A percentile compares a stretch with the other conserved stretches of the same genome.
Conservation (phyloP, 192 early-diverging fungal genomes). For the Kappamyces sp. region DNA sequence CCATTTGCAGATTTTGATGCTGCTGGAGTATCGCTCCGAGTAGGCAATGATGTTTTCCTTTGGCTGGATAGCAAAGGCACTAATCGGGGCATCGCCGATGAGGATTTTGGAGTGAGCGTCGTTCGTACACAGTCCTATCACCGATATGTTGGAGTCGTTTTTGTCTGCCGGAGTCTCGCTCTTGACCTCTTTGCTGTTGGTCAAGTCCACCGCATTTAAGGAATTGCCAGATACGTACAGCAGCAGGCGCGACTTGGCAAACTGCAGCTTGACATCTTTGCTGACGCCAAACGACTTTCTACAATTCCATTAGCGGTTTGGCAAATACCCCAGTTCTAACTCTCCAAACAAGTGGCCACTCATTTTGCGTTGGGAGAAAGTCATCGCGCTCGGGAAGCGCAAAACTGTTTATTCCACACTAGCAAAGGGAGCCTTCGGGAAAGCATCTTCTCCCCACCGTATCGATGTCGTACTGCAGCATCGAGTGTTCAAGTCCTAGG, state of each 20-base stretch:
- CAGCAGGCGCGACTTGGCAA: conserved; percentile 26
- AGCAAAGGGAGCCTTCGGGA: conserved; percentile 70
- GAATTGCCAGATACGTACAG: conserved; percentile 44
- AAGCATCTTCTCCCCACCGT: conserved; percentile 74
- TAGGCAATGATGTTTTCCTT: conserved; percentile 40
- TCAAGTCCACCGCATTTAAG: conserved; percentile 26
- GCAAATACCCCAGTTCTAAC: conserved; percentile 33
- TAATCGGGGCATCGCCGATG: conserved; percentile 34
- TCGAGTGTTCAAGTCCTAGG: conserved; percentile 69
- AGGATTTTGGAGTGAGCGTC: conserved; percentile 16
- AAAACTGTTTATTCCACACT: conserved; percentile 19
- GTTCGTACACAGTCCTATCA: not conserved
- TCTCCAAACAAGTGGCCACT: conserved; percentile 37
- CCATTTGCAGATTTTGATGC: conserved; percentile 43
- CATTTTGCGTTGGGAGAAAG: conserved; percentile 21
- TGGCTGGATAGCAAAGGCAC: conserved; percentile 34
- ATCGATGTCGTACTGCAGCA: conserved; percentile 81
- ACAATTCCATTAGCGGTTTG: not conserved
- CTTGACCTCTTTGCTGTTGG: conserved; percentile 2
- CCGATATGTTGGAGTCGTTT: not conserved
- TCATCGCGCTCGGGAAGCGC: not conserved
- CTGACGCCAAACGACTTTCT: conserved; percentile 45
- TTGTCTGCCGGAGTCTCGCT: not conserved
- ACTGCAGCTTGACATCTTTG: conserved; percentile 18
- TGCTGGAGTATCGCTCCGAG: conserved; percentile 31